phyloP scores from a whole-genome alignment of 306 rosid species.

The Pachyrhizus erosus region DNA sequence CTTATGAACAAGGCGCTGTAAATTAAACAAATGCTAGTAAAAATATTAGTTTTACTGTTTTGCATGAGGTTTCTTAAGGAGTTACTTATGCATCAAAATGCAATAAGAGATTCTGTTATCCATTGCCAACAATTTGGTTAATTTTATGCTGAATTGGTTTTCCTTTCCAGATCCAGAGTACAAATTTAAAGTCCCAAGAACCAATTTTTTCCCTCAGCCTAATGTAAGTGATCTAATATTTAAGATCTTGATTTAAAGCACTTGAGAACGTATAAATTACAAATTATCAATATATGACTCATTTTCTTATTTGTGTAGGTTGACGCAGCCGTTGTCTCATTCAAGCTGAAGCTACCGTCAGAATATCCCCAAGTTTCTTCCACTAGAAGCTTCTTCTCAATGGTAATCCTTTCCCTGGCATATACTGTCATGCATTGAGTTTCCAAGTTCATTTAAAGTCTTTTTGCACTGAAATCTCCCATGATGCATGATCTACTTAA shows the following conservation, averaged over 20 bases:
- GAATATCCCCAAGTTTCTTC: slow-evolving; percentile 76
- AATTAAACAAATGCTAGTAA: slow-evolving; percentile 4
- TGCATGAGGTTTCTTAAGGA: slow-evolving; percentile 7
- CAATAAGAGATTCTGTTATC: slow-evolving; percentile 27
- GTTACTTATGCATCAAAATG: slow-evolving; percentile 27
- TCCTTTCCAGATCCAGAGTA: slow-evolving; percentile 73
- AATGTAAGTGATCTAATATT: slow-evolving; percentile 61
- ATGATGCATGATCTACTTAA: slow-evolving; percentile 8
- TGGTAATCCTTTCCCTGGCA: slow-evolving; percentile 55
- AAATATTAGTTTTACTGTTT: background rate
- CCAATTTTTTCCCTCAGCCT: slow-evolving; percentile 92
- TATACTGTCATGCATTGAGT: slow-evolving; percentile 28
- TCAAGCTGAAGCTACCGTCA: slow-evolving; percentile 73
- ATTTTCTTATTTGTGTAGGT: slow-evolving; percentile 60
- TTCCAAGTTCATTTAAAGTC: slow-evolving; percentile 9
- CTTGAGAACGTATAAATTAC: slow-evolving; percentile 3
- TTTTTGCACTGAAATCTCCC: background rate
- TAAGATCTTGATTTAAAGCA: slow-evolving; percentile 1
- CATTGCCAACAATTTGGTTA: background rate
- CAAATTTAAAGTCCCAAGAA: slow-evolving; percentile 73
- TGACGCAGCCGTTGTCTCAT: slow-evolving; percentile 91
- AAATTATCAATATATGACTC: background rate
- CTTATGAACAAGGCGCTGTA: background rate
- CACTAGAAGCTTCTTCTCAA: slow-evolving; percentile 85
- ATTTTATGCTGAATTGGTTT: slow-evolving; percentile 40